phyloP scores from a whole-genome alignment of 345 rosid genomes.

The Syzygium aromaticum region DNA sequence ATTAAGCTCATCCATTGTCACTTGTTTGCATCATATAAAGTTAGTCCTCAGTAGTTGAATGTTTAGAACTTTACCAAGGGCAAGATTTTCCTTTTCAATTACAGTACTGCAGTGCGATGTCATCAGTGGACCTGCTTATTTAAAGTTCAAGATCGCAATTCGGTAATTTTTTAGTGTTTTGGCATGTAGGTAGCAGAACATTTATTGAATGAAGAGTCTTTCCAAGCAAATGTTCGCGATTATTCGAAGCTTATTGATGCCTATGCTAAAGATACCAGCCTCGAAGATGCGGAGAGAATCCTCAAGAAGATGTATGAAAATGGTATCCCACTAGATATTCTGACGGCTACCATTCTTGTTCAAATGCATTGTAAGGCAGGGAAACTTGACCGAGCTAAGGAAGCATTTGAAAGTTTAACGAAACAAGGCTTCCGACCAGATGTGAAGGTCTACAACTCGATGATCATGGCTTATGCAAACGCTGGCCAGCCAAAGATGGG shows the following conservation, averaged over 20 bases:
- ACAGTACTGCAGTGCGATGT: not conserved
- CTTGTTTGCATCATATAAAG: not conserved
- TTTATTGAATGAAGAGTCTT: conserved; percentile 55
- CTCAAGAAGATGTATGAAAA: conserved; percentile 58
- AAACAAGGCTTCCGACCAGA: conserved; percentile 62
- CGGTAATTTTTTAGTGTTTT: not conserved
- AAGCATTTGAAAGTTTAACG: conserved; percentile 52
- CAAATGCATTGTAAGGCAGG: conserved; percentile 73
- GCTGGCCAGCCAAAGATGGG: conserved; percentile 44
- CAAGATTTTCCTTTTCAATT: not conserved
- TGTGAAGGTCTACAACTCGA: conserved; percentile 39
- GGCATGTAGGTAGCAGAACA: conserved; percentile 60
- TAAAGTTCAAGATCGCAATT: not conserved
- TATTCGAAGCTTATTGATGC: conserved; percentile 64
- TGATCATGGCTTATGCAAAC: conserved; percentile 70
- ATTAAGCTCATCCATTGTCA: not conserved
- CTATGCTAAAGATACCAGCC: conserved; percentile 40
- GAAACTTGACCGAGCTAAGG: conserved; percentile 54
- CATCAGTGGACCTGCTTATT: not conserved
- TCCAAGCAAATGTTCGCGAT: conserved; percentile 49
- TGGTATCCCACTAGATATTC: conserved; percentile 54
- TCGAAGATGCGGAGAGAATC: conserved; percentile 71
- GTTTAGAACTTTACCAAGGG: not conserved
- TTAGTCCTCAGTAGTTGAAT: not conserved
- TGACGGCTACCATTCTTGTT: conserved; percentile 37